Base-by-base conservation (phyloP, 1,284 basidiomycete genomes). In the Inonotus obliquus region DNA sequence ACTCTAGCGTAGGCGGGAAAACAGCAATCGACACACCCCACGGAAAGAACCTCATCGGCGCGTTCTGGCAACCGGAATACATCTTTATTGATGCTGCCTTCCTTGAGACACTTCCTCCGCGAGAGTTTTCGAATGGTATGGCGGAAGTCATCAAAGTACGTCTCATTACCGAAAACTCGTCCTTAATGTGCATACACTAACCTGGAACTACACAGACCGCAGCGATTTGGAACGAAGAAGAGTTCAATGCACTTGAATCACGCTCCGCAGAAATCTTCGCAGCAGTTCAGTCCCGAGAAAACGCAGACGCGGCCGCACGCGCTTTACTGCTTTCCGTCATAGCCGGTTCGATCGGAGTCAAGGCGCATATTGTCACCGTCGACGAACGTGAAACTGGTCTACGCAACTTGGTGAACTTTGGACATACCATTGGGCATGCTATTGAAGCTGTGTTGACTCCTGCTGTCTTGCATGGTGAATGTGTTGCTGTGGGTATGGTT, bases 91-190 rank as follows among this genome's bases (percentile, higher is more conserved):
- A 99, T 74, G 90, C 94, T 17, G 90, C 95, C 0, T 97, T 97
- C 80, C 84, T 99, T 64, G 92, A 94, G 68, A 96, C 94, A 1
- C 87, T 99, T 4, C 96, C 96, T 0, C 77, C 87, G 48, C 82
- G 97, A 64, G 97, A 99, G 74, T 96, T 98, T 68, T 92, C 93
- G 48, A 99, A 99, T 71, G 96, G 96, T 52, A 98, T 99, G 93
- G 96, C 97, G 1, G 96, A 99, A 74, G 92, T 98, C 3, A 87
- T 99, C 74, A 99, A 98, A 84, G 94, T 92, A 63, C 67, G 77
- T 73, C 14, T 55, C 38, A 14, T 5, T 9, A 59, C 53, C 14
- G 17, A 17, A 4, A 1, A 23, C 51, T 60, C 59, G 51, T 44
- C 41, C 57, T 32, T 44, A 62, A 14, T 19, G 49, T n/a, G 27